These are phyloP conservation scores for Fusarium lateritium DNA, from an alignment of 2,329 filamentous ascomycete species.

Conservation along the genomic window DNA sequence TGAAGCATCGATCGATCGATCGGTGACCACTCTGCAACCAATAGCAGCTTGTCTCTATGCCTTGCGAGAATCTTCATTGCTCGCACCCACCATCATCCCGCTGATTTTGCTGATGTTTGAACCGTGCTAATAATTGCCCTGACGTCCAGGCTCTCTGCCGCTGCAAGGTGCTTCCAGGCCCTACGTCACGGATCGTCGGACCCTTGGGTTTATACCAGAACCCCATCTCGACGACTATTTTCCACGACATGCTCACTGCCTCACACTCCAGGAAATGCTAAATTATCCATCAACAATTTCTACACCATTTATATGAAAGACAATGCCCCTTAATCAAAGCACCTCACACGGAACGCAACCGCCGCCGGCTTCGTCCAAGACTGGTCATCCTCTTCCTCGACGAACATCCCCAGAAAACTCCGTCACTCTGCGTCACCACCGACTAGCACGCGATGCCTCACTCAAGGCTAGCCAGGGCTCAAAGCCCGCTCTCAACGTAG, in stretches of 20 bases:
- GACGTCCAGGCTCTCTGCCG: constrained; percentile 15
- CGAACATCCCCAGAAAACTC: constrained; percentile 62
- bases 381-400: constrained; percentile 61
- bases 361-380: constrained; percentile 40
- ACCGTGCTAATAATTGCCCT: constrained; percentile 30
- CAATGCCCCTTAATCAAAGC: constrained; percentile 49
- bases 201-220: constrained; percentile 25
- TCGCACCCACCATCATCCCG: constrained; percentile 15
- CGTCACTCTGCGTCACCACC: constrained; percentile 64
- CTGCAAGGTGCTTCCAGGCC: constrained; percentile 36
- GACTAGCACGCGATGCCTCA: constrained; percentile 60
- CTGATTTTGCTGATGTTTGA: constrained; percentile 1
- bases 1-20: constrained; percentile 54
- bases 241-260: constrained; percentile 19
- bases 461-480: constrained; percentile 49
- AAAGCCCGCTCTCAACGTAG: constrained; percentile 35
- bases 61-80: constrained; percentile 23
- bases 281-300: constrained; percentile 8
- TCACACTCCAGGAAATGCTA: constrained; percentile 29
- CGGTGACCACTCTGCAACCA: constrained; percentile 42
- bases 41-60: constrained; percentile 36
- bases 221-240: constrained; percentile 18
- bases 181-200: constrained; percentile 43
- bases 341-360: constrained; percentile 47
- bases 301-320: constrained; percentile 27